Base-by-base conservation (phyloP, 1,284 basidiomycete species). In the Ceratobasidium sp. region DNA sequence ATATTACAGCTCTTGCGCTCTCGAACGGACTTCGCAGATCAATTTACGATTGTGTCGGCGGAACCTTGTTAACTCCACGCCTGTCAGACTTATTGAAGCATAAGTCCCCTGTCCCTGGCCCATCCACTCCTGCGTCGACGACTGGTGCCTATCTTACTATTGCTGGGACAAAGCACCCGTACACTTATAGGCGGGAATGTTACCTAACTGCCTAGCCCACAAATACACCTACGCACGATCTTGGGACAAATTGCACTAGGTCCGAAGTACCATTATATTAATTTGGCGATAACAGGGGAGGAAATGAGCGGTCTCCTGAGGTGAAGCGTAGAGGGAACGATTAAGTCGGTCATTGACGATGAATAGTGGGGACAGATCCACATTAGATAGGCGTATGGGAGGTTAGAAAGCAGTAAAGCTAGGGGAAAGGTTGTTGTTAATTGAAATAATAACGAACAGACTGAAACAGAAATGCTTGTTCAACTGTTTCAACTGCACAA, bases 31-130 rank as follows among this genome's bases (percentile, higher is more conserved):
- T 50, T 6, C 54, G 54, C 51, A 56, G 41, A 27, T n/a, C 54
- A 1, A 54, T 67, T 19, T 67, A 67, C 33, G 65, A 67, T 27
- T 67, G 65, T 45, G 51, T 67, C 54, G 65, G 65, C 17, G 65
- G 65, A 1, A 67, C 65, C n/a, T 11, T 24, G 9, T 50, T 56
- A n/a, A 67, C 54, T 6, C 65, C 65, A 5, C 31, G 54, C 24
- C 65, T 67, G 6, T 24, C 65, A 22, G 36, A 24, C 11, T 19
- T 67, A 11, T 50, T 67, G 7, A 50, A 48, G 22, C 65, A 29
- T 15, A 54, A 50, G n/a, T 19, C 29, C 4, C 22, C 17, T 29
- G 11, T n/a, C 3, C 9, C 31, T n/a, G 33, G 41, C 8, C 29
- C 65, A 36, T 11, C 65, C 17, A 14, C 19, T 31, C 44, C 62